phyloP scores from a whole-genome alignment of 2,329 filamentous ascomycete genomes.

The Sporothrix pallida region DNA sequence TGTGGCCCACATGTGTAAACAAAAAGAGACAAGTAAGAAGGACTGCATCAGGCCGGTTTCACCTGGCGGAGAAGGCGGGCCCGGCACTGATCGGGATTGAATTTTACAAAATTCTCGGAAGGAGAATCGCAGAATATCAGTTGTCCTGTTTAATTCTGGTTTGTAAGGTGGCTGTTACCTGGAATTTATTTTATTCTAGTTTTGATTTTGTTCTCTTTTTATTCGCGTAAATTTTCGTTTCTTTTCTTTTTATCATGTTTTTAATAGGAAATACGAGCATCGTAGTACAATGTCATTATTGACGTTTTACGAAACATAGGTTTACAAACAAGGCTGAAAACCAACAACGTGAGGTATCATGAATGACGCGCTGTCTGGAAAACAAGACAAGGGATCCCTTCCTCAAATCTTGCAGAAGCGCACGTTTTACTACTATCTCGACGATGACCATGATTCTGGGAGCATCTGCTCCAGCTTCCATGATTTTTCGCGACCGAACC shows the following conservation, averaged over 20 bases:
- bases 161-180: too few relatives aligned
- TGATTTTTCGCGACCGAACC: conserved; percentile 1
- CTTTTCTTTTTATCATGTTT: too few relatives aligned
- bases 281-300: too few relatives aligned
- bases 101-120: neutral
- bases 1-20: neutral
- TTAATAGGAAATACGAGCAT: too few relatives aligned
- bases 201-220: neutral
- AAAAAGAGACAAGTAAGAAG: neutral
- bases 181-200: neutral
- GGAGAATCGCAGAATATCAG: too few relatives aligned
- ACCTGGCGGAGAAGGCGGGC: conserved; percentile 7
- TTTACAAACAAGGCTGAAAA: neutral
- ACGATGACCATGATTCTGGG: neutral
- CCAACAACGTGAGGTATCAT: neutral
- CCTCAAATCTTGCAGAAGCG: neutral
- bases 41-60: conserved; percentile 6
- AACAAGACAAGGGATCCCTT: neutral
- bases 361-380: neutral
- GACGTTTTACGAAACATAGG: neutral
- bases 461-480: neutral
- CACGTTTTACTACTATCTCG: neutral
- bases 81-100: neutral
- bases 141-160: too few relatives aligned
- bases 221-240: neutral